Base-by-base conservation (phyloP, 805 yeast genomes). In the Ogataea pini region DNA sequence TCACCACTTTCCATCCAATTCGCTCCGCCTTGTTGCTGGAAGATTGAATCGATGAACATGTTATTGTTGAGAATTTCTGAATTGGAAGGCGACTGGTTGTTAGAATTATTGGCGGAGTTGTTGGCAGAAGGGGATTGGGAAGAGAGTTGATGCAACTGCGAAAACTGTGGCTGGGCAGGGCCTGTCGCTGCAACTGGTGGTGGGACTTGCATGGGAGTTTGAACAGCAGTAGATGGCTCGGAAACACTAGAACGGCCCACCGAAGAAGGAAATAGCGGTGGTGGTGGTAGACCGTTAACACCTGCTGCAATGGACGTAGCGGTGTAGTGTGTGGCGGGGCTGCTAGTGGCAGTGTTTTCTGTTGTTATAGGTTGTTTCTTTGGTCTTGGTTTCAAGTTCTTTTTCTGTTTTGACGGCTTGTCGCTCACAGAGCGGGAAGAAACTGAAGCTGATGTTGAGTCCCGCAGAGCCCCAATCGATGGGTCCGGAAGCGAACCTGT, bases 1-100 rank as follows among this genome's bases (percentile, higher is more conserved):
- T 91, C 97, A 39, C 76, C 78, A 44, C 83, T 88, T 61, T 88
- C 90, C 62, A 84, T 77, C 96, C 96, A 89, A 25, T 89, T 91
- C 28, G 84, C 81, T 22, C 90, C 86, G 57, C 87, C 94, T 64
- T 85, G 89, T 62, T 85, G 89, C 62, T 85, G 89, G 67, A 86
- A 82, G 56, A 86, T 85, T 16, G 74, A 73, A 57, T 85, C 72
- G 22, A 69, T 66, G 47, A 69, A 68, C 45, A 57, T 47, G 18
- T 54, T 64, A 54, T 60, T 67, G 56, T 53, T 62, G 45, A 55
- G 38, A 2, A 51, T 29, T 27, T 62, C 67, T 1, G 61, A 54
- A 42, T 54, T 60, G 4, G 59, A 44, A 17, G 65, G 65, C 24
- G 65, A 58, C 8, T 51, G 52, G 31, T 53, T 46, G 37, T 36